Evolutionary conservation across 176 grass and related monocot genomes (phyloP).

Genomic region (Ensete glaucum): DNA sequence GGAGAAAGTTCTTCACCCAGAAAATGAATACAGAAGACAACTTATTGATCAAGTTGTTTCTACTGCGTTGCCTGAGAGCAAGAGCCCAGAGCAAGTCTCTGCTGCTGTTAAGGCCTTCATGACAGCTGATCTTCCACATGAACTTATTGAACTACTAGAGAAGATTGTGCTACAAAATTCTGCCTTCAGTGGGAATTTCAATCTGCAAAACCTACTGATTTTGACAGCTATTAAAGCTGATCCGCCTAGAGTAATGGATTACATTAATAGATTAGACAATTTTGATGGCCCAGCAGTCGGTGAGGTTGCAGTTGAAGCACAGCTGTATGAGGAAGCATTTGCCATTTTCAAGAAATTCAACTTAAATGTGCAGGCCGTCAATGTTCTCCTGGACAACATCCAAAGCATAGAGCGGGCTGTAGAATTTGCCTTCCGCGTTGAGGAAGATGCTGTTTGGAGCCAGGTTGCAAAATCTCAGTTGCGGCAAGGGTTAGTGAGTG

Average conservation of each 20-base stretch:
- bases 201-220: constrained; percentile 94
- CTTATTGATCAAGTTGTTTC: constrained; percentile 99
- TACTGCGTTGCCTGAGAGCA: constrained; percentile 90
- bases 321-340: constrained; percentile 89
- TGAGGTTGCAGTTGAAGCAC: constrained; percentile 88
- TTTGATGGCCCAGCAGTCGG: constrained; percentile 98
- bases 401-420: constrained; percentile 87
- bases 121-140: constrained; percentile 94
- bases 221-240: constrained; percentile 95
- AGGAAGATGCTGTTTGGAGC: constrained; percentile 97
- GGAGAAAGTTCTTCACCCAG: constrained; percentile 90
- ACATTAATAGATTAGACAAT: constrained; percentile 92
- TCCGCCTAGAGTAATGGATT: constrained; percentile 91
- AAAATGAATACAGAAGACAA: constrained; percentile 97
- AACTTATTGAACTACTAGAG: constrained; percentile 95
- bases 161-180: constrained; percentile 99
- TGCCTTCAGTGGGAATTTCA: constrained; percentile 92
- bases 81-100: constrained; percentile 97
- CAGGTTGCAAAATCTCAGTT: constrained; percentile 92
- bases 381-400: constrained; percentile 88
- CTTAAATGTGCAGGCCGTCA: constrained; percentile 83
- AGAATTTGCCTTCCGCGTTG: constrained; percentile 87
- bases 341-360: constrained; percentile 99
- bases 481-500: constrained; percentile 78
- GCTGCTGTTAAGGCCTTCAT: constrained; percentile 99